Evolutionary conservation across 2,329 filamentous ascomycete genomes (phyloP), one percentile per base, ranked within the genome.

Genomic region (Xylariaceae sp.): DNA sequence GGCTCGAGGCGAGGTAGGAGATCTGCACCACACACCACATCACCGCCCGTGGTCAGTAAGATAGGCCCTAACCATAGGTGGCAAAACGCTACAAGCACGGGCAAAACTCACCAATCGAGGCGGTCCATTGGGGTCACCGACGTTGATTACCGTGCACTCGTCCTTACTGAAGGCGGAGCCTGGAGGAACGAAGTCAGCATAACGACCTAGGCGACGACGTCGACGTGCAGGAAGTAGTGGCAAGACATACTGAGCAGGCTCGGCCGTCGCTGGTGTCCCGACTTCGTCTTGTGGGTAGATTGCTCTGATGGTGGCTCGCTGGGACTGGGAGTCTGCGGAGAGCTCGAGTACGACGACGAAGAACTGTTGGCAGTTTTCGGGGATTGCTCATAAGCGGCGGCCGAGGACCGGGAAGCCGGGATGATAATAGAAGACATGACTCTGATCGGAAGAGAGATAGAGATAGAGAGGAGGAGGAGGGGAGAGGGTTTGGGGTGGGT

Each of bases 101-200:
- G 23, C 44, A 50, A 40, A 29, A 69, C 86, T 72, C 76, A 91
- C 88, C 76, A 93, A 77, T 52, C 88, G 81, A 61, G 88, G 87
- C 60, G 85, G 83, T n/a, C 86, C 87, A 62, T 91, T 88, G 20
- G 86, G 85, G 60, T 89, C 84, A 42, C 88, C 89, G 63, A 93
- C 85, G 71, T 92, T 90, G 72, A 93, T 86, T 45, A 91, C 88
- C n/a, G 87, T 91, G 68, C 88, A 88, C 73, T 92, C 88, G 65
- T 89, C 83, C 71, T 89, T 86, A 44, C 85, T 85, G 59, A 93
- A 79, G 18, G 89, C 87, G 42, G 85, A 82, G 72, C 89, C 89
- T 91, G 57, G 52, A 56, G 52, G 54, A 26, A 16, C 48, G 57
- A 54, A 44, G 60, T 62, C 49, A 68, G 54, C 44, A 55, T 52